Evolutionary conservation across 805 yeast species (phyloP), one percentile per base, ranked within the genome.

Genomic region (Wickerhamomyces chambardii): DNA sequence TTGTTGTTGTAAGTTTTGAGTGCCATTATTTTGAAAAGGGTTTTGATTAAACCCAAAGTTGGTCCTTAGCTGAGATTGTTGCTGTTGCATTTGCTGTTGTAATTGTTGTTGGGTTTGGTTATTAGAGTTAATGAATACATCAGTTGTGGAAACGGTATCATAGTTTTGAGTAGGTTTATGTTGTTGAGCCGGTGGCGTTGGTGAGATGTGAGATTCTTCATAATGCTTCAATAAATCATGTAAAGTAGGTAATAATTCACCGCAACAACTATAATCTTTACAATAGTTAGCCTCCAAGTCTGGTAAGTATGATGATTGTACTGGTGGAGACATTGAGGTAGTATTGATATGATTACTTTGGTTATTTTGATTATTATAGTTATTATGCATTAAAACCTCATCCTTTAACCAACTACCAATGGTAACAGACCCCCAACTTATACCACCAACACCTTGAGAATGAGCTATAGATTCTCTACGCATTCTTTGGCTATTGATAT

Each of bases 381-480:
- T 39, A 22, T 41, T 42, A 31, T 58, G 68, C 64, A 81, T 71
- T 76, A 83, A 69, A 15, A 83, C 90, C 52, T 90, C 98, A 56
- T 90, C 97, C 53, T 87, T 83, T 17, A 90, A 66, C 98, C 98
- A 90, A 14, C 92, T 79, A 12, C 97, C 97, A 22, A 90, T 87
- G 19, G 95, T 82, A 38, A 89, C 76, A 3, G 95, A 87, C 17
- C 97, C 97, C 96, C 97, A 90, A 8, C 95, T 81, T 25, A 90
- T 84, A 32, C 97, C 98, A 30, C 97, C 97, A 80, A 92, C 84
- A 10, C 97, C 97, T 55, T 86, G 95, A 3, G 95, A 82, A 56
- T 90, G 97, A 22, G 97, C 96, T 39, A 92, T 77, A 38, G 89
- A 78, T 50, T 90, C 97, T 44, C 97, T 69, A 52, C 95, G 74